phyloP scores from a whole-genome alignment of 2,329 filamentous ascomycete genomes.

The Penicillium sp. region DNA sequence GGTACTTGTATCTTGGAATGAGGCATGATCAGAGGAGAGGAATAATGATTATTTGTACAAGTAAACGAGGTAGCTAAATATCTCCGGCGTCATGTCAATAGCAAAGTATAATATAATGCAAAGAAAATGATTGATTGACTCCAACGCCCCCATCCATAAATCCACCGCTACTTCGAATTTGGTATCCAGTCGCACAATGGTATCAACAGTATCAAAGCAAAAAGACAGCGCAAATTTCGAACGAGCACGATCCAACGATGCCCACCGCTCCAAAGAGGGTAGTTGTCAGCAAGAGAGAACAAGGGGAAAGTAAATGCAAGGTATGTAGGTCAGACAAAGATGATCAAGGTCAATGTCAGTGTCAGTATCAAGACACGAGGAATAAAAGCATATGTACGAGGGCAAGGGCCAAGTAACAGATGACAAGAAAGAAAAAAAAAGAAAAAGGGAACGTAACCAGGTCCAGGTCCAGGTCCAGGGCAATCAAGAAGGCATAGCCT shows the following conservation, averaged over 20 bases:
- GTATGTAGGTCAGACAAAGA: slow-evolving; percentile 10
- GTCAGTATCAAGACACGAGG: neutral
- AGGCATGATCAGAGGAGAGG: neutral
- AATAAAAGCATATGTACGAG: neutral
- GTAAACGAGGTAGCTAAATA: no score
- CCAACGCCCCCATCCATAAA: slow-evolving; percentile 11
- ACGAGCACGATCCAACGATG: neutral
- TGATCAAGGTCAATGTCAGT: neutral
- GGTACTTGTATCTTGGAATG: neutral
- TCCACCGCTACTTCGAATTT: slow-evolving; percentile 13
- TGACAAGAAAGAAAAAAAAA: slow-evolving; percentile 1
- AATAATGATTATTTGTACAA: neutral
- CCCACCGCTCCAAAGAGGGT: neutral
- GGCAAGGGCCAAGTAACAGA: neutral
- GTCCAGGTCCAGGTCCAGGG: neutral
- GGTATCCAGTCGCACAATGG: slow-evolving; percentile 20
- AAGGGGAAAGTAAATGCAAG: neutral
- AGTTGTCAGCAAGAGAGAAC: neutral
- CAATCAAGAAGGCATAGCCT: neutral
- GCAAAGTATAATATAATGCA: neutral
- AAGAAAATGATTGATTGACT: neutral
- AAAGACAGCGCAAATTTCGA: neutral
- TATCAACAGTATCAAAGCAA: slow-evolving; percentile 15
- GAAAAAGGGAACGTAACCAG: neutral
- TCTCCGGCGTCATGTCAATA: neutral